Evolutionary conservation across 2,329 filamentous ascomycete genomes (phyloP), one percentile per base, ranked within the genome.

Genomic region (Sordariomycetes sp.): DNA sequence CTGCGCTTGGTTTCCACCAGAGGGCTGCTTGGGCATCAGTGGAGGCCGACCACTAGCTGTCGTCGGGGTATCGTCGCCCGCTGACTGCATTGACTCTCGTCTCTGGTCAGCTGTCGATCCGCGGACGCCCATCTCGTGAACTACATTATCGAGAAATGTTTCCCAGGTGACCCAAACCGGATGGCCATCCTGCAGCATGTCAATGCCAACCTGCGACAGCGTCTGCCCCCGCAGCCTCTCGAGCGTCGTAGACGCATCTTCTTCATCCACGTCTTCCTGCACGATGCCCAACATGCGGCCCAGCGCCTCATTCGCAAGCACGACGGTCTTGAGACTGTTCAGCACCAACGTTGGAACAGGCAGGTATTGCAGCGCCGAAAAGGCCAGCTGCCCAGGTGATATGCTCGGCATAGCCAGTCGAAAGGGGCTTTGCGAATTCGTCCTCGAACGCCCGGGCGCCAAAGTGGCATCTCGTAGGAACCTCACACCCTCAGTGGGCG

Each of bases 291-390:
- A 58, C 46, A 88, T 58, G 35, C 75, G 68, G 2, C 76, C 80
- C 72, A 86, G 80, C 15, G 83, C 78, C 44, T 86, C 79, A 46
- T 88, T 88, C 21, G 81, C 82, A 26, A 87, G 55, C 2, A 83
- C 68, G 4, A 87, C 70, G 0, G 78, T 82, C 55, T 86, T 87
- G 20, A 72, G 48, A 23, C 68, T 73, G 33, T 79, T 79, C 23
- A 88, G 59, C 2, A 88, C 75, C 23, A 87, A 53, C 5, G 85
- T 53, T 0, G 83, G 83, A 30, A 85, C 74, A 0, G 83, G 84
- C 5, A 88, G 63, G 48, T 83, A 86, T 47, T 84, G 80, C 56
- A 88, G 61, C 5, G 81, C 76, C 1, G 77, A 72, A 39, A 84
- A 75, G 16, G 80, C 77, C 25, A 79, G 56, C 45, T 75, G 70